Percentiles rank a stretch among this genome's conserved stretches.
Conservation (phyloP, 306 rosid genomes). For the Fragaria ananassa region DNA sequence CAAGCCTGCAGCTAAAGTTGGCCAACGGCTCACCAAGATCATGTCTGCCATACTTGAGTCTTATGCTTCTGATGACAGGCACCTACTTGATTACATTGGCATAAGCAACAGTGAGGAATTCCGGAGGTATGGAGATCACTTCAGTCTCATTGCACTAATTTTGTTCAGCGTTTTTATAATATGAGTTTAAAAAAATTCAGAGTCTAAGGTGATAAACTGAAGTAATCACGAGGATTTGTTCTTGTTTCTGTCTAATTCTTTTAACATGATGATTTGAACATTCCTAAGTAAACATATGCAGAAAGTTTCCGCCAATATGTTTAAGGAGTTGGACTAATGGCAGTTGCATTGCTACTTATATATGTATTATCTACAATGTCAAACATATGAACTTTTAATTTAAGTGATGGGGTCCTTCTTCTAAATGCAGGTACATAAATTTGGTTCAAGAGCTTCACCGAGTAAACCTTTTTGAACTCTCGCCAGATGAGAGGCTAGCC, state of each 20-base stretch:
- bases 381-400: background rate
- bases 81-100: conserved; percentile 59
- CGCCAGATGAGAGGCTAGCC: conserved; percentile 66
- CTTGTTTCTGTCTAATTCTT: background rate
- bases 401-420: conserved; percentile 1
- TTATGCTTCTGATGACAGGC: conserved; percentile 71
- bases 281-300: background rate
- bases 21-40: conserved; percentile 59
- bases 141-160: background rate
- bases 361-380: background rate
- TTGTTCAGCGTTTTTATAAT: background rate
- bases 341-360: background rate
- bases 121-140: conserved; percentile 54
- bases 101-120: conserved; percentile 89
- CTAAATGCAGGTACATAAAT: conserved; percentile 64
- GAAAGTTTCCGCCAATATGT: background rate
- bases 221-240: background rate
- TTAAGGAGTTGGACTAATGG: background rate
- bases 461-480: conserved; percentile 54
- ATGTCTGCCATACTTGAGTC: conserved; percentile 92
- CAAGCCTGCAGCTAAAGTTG: conserved; percentile 57
- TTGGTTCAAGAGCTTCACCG: conserved; percentile 76
- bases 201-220: background rate
- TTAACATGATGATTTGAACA: background rate
- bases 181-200: background rate